Conservation (phyloP, 106 monocot genomes). For the Apostasia shenzhenica region DNA sequence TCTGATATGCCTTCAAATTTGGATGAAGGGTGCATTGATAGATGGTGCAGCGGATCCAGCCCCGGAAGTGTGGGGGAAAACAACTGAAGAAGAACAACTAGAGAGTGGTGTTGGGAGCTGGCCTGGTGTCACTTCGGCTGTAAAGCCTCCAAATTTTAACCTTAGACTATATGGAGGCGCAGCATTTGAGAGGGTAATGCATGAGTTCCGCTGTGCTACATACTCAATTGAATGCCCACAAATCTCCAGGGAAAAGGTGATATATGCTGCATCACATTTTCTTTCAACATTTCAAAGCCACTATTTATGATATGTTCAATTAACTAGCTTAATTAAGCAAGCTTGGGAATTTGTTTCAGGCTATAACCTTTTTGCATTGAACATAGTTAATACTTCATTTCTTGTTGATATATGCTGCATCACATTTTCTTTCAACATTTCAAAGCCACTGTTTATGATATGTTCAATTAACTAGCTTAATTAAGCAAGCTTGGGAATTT, state of each 20-base stretch:
- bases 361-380: too few relatives aligned
- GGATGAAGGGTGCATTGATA: conserved; percentile 62
- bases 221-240: conserved; percentile 95
- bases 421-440: too few relatives aligned
- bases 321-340: too few relatives aligned
- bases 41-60: conserved; percentile 95
- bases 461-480: too few relatives aligned
- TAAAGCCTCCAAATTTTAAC: conserved; percentile 69
- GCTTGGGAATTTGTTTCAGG: too few relatives aligned
- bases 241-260: conserved; percentile 91
- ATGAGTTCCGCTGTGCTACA: conserved; percentile 90
- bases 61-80: conserved; percentile 96
- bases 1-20: background rate
- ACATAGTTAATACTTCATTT: too few relatives aligned
- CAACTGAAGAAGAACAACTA: conserved; percentile 64
- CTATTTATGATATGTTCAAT: too few relatives aligned
- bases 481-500: too few relatives aligned
- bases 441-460: too few relatives aligned
- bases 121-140: conserved; percentile 62
- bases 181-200: conserved; percentile 98
- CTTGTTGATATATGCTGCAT: too few relatives aligned
- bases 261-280: too few relatives aligned
- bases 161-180: conserved; percentile 94
- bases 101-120: conserved; percentile 87
- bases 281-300: too few relatives aligned